These are phyloP conservation scores for Musa itinerans DNA, from an alignment of 176 grass and related monocot species.

Conservation along the genomic window DNA sequence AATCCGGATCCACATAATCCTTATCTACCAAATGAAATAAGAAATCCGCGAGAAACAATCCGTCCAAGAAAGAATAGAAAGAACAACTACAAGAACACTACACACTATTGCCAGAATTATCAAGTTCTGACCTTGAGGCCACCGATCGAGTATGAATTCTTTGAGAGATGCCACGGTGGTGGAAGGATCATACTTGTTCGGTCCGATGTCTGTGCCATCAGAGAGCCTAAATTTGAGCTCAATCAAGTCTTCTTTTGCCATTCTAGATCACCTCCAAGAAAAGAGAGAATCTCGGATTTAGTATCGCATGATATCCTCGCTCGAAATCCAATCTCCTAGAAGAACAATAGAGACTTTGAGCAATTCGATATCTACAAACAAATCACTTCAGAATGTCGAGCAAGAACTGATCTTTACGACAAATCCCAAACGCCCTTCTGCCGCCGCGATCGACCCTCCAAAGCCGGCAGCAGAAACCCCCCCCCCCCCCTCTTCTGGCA, in stretches of 20 bases:
- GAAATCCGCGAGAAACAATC: background rate
- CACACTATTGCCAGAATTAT: background rate
- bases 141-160: conserved; percentile 67
- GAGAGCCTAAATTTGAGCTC: conserved; percentile 90
- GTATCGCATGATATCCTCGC: too few relatives aligned
- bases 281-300: background rate
- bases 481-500: background rate
- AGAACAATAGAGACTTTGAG: background rate
- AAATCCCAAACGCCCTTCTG: background rate
- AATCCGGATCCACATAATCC: too few relatives aligned
- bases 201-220: conserved; percentile 90
- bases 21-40: background rate
- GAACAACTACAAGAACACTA: background rate
- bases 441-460: background rate
- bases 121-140: conserved; percentile 73
- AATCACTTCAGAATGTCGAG: background rate
- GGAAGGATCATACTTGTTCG: conserved; percentile 65
- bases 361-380: background rate
- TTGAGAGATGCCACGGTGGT: conserved; percentile 84
- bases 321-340: background rate
- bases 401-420: background rate
- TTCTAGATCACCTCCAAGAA: background rate
- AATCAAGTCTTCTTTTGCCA: conserved; percentile 54
- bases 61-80: background rate
- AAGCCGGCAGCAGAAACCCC: background rate